phyloP scores from a whole-genome alignment of 2,329 filamentous ascomycete species.

The Pezicula radicicola region DNA sequence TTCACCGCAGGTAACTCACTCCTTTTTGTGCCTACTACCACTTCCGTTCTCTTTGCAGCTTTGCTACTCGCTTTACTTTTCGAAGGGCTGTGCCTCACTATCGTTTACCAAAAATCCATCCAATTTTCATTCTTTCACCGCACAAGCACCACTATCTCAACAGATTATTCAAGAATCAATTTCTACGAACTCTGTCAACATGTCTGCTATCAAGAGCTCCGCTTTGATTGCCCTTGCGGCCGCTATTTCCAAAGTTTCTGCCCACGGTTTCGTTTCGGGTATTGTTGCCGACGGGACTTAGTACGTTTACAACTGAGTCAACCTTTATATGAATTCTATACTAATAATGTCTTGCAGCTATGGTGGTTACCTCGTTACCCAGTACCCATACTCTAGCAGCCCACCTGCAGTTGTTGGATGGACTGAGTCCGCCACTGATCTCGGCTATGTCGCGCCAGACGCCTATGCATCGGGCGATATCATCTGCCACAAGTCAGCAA shows the following conservation, averaged over 20 bases:
- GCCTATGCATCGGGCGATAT: conserved; percentile 47
- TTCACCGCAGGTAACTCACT: no score
- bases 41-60: no score
- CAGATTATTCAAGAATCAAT: no score
- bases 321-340: neutral
- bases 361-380: conserved; percentile 34
- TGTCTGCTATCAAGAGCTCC: conserved; percentile 1
- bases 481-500: conserved; percentile 56
- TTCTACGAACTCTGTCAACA: neutral
- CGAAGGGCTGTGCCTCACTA: no score
- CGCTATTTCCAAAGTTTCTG: conserved; percentile 33
- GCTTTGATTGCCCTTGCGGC: conserved; percentile 11
- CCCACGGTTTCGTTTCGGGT: conserved; percentile 39
- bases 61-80: no score
- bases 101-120: no score
- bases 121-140: no score
- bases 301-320: conserved; percentile 24
- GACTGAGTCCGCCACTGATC: conserved; percentile 44
- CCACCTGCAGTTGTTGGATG: conserved; percentile 46
- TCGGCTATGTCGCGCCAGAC: conserved; percentile 45
- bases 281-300: conserved; percentile 40
- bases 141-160: no score
- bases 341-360: conserved; percentile 16
- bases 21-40: no score
- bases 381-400: conserved; percentile 15